phyloP scores from a whole-genome alignment of 1,284 basidiomycete genomes.

The Xerocomus nothofagi region DNA sequence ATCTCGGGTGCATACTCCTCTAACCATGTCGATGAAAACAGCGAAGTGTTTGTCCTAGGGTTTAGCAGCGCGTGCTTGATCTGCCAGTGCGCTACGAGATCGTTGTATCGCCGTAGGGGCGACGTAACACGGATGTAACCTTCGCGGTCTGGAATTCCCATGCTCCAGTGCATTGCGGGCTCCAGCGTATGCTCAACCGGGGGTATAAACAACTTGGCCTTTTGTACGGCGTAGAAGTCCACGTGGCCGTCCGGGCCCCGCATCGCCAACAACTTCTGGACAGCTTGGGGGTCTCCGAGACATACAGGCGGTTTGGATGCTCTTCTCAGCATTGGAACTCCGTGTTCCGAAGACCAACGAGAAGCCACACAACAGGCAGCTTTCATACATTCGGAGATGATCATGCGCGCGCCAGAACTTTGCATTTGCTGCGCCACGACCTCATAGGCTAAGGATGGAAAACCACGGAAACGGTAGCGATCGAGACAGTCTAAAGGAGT shows the following conservation, averaged over 20 bases:
- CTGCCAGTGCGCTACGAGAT: conserved; percentile 92
- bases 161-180: conserved; percentile 64
- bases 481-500: conserved; percentile 33
- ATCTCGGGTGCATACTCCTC: conserved; percentile 36
- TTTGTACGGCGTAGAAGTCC: conserved; percentile 35
- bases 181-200: conserved; percentile 48
- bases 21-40: conserved; percentile 49
- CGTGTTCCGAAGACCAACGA: conserved; percentile 61
- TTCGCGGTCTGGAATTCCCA: conserved; percentile 70
- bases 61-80: conserved; percentile 78
- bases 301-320: conserved; percentile 41
- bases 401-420: conserved; percentile 45
- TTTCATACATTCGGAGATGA: conserved; percentile 87
- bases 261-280: conserved; percentile 40
- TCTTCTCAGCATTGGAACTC: conserved; percentile 71
- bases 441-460: conserved; percentile 55
- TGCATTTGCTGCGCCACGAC: conserved; percentile 31
- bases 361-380: conserved; percentile 80
- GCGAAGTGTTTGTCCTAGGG: conserved; percentile 31
- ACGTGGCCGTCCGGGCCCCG: conserved; percentile 48
- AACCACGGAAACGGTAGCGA: conserved; percentile 52
- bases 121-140: conserved; percentile 87
- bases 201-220: conserved; percentile 37
- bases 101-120: conserved; percentile 84
- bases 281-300: conserved; percentile 32